Conservation (phyloP, 768 basidiomycete genomes). For the Trametes sanguinea region DNA sequence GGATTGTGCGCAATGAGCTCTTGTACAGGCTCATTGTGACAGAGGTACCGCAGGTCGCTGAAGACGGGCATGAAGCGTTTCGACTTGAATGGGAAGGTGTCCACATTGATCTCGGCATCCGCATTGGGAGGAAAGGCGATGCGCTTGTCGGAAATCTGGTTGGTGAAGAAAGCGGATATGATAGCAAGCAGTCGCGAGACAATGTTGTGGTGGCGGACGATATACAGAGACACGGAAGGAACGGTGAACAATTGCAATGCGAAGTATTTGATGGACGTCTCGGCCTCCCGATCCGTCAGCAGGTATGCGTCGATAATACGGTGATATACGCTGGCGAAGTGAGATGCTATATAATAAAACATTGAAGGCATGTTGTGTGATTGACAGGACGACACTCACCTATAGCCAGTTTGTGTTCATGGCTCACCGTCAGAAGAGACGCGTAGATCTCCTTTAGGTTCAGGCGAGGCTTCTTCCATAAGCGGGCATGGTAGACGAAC, state of each 20-base stretch:
- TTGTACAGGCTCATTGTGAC: conserved; percentile 80
- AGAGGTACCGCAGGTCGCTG: conserved; percentile 84
- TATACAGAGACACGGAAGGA: conserved; percentile 78
- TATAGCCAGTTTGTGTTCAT: conserved; percentile 73
- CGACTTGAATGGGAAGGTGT: conserved; percentile 85
- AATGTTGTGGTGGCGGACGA: conserved; percentile 73
- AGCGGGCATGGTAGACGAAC: conserved; percentile 77
- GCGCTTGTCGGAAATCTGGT: conserved; percentile 76
- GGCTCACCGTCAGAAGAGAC: conserved; percentile 67
- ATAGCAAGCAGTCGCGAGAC: conserved; percentile 78
- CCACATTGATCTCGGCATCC: conserved; percentile 62
- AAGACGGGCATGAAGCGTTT: conserved; percentile 97
- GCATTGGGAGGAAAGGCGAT: conserved; percentile 47
- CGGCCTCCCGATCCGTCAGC: conserved; percentile 89
- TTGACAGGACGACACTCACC: conserved; percentile 49
- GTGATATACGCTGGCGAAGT: conserved; percentile 84
- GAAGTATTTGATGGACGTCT: conserved; percentile 93
- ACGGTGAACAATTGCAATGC: conserved; percentile 92
- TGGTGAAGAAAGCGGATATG: conserved; percentile 91
- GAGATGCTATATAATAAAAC: conserved; percentile 56
- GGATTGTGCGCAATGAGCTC: conserved; percentile 70
- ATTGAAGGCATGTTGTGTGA: conserved; percentile 5
- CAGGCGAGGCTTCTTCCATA: conserved; percentile 84
- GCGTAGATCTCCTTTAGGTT: conserved; percentile 84
- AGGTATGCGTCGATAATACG: conserved; percentile 89